Evolutionary conservation across 1,284 basidiomycete species (phyloP), one percentile per base, ranked within the genome.

Genomic region (Neonothopanus nambi): DNA sequence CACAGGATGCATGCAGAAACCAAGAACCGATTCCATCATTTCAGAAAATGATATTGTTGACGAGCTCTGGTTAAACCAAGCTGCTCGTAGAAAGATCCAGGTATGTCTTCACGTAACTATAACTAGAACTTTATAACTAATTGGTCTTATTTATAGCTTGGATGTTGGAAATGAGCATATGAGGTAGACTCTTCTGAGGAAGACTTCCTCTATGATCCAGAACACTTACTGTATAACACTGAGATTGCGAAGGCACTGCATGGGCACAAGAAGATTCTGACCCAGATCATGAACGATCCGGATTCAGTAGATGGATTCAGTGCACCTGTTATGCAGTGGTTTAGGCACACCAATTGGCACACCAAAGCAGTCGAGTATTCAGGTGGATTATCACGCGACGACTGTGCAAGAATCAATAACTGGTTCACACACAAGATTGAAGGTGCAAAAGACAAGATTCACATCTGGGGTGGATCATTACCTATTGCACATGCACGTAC

Each of bases 21-120:
- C 5, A 28, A 28, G 11, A 5, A 5, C 26, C 11, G 11, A 11
- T 28, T 28, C 5, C 26, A 28, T 11, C 11, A 21, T 47, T 35
- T 6, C 45, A 2, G 17, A 7, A 35, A 18, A 5, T 3, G 11
- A 20, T 9, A 20, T 47, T 33, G 26, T 36, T 7, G 45, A 47
- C 35, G 45, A 17, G 20, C 30, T 47, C 6, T 47, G 26, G 26
- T 13, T 18, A 3, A 35, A 47, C 35, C 12, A 12, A 13, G 59
- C 63, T 35, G 63, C 59, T 1, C 47, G 55, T 15, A 13, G 40
- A 21, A 28, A 50, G 8, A 47, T 35, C 17, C 12, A 12, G 15
- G 45, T 47, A 47, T 18, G 45, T 46, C 13, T 28, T 26, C 12
- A 7, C 8, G 24, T 15, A n/a, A 5, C 24, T 28, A 28, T 5